Evolutionary conservation across 1,284 basidiomycete genomes (phyloP), one percentile per base, ranked within the genome.

Genomic region (Microbotryum lychnidis-dioicae): DNA sequence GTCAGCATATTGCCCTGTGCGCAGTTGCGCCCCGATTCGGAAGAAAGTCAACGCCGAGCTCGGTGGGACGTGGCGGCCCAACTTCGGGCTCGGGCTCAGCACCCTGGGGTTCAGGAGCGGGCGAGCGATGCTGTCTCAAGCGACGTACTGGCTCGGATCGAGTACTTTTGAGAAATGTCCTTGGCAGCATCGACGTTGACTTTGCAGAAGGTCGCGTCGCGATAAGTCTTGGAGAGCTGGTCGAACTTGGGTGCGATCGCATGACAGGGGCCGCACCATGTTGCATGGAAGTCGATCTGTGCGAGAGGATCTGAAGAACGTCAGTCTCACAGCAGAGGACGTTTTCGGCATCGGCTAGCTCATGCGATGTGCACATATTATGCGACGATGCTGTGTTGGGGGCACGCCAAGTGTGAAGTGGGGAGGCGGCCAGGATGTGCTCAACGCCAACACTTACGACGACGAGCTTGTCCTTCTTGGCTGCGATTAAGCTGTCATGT

Each of bases 211-310:
- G 54, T 57, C 7, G 60, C 56, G 8, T 50, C 49, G 6, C 46
- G 16, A 49, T 65, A 59, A 21, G 51, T 46, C 16, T 51, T 31
- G 0, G 63, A 23, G 29, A 67, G 50, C 46, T 58, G n/a, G 27
- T 69, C 68, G n/a, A 55, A 69, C 5, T 37, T 53, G 12, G 68
- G 68, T 0, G 68, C 65, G 29, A 69, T 67, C 12, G 68, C 68
- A 12, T 67, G 57, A 37, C 65, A 66, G 12, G 67, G 67, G 3
- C 67, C 67, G 23, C 67, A 69, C 64, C 63, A 67, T 0, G 58
- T 56, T 1, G 68, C 68, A 8, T 67, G 61, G 18, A 65, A 65
- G 58, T 69, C 65, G 48, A 69, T 65, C 53, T 53, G 51, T 16
- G 23, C 9, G 20, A n/a, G 33, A 31, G 5, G 27, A 6, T 27